phyloP scores from a whole-genome alignment of 768 basidiomycete genomes.

The Hericium rajendrae region DNA sequence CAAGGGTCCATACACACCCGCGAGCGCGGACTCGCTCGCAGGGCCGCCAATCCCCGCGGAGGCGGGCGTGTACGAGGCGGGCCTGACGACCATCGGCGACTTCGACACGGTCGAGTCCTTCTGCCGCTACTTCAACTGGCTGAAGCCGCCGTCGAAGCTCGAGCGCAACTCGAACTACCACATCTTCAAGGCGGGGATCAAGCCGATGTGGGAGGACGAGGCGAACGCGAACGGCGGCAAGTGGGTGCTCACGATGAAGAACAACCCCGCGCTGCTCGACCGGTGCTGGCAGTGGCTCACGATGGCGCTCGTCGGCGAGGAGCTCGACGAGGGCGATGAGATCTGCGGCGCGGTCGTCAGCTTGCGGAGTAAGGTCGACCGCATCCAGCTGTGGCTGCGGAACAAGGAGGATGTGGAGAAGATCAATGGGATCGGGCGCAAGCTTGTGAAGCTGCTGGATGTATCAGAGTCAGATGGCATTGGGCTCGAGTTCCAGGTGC shows the following conservation, averaged over 20 bases:
- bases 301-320: slow-evolving; percentile 84
- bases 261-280: slow-evolving; percentile 69
- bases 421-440: slow-evolving; percentile 78
- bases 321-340: slow-evolving; percentile 57
- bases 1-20: slow-evolving; percentile 52
- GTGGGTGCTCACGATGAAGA: slow-evolving; percentile 92
- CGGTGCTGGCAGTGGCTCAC: slow-evolving; percentile 85
- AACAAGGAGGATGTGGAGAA: slow-evolving; percentile 78
- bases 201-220: slow-evolving; percentile 96
- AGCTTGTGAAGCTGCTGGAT: slow-evolving; percentile 73
- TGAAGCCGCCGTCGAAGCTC: slow-evolving; percentile 81
- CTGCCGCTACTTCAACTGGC: slow-evolving; percentile 91
- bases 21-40: slow-evolving; percentile 17
- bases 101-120: slow-evolving; percentile 87
- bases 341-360: slow-evolving; percentile 87
- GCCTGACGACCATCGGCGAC: slow-evolving; percentile 77
- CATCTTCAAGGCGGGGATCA: slow-evolving; percentile 89
- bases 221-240: slow-evolving; percentile 90
- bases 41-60: slow-evolving; percentile 38
- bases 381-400: slow-evolving; percentile 89
- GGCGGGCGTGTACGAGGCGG: slow-evolving; percentile 74
- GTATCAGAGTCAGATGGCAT: slow-evolving; percentile 78
- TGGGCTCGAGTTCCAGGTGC: slow-evolving; percentile 84
- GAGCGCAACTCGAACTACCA: slow-evolving; percentile 92
- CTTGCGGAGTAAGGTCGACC: slow-evolving; percentile 74